phyloP scores from a whole-genome alignment of 192 early-diverging fungal species.

The Coemansia erecta region DNA sequence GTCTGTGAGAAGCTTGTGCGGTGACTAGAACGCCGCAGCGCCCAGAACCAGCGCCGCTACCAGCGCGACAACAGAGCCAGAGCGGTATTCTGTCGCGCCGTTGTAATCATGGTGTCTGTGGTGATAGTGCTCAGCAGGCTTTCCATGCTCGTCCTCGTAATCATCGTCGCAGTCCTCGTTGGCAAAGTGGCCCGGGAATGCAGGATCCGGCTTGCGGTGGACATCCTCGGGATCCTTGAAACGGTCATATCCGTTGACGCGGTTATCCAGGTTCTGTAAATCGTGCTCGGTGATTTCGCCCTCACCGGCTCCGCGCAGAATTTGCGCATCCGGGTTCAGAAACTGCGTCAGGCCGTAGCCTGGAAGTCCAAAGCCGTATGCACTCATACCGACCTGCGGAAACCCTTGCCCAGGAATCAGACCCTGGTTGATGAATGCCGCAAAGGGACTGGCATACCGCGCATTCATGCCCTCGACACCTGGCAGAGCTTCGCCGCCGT shows the following conservation, averaged over 20 bases:
- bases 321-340: slow-evolving; percentile 28
- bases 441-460: slow-evolving; percentile 26
- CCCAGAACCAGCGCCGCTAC: background rate
- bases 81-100: background rate
- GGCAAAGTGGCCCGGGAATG: slow-evolving; percentile 37
- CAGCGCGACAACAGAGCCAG: background rate
- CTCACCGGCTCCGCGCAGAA: slow-evolving; percentile 35
- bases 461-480: slow-evolving; percentile 21
- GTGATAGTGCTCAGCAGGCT: slow-evolving; percentile 2
- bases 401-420: slow-evolving; percentile 47
- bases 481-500: slow-evolving; percentile 4
- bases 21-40: background rate
- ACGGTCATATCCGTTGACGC: slow-evolving; percentile 19
- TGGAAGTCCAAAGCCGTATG: slow-evolving; percentile 45
- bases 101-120: slow-evolving; percentile 6
- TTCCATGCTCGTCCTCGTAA: background rate
- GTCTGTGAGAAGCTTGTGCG: too few relatives aligned
- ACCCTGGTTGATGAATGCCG: slow-evolving; percentile 42
- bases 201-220: slow-evolving; percentile 16
- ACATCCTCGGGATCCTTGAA: slow-evolving; percentile 12
- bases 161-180: slow-evolving; percentile 20
- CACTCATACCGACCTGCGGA: slow-evolving; percentile 49
- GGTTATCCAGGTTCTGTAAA: slow-evolving; percentile 28
- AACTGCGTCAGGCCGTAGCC: slow-evolving; percentile 27
- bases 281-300: slow-evolving; percentile 41